Percentiles rank a stretch among this genome's conserved stretches.
phyloP scores from a whole-genome alignment of 441 rosid species.

The Croton setiger region DNA sequence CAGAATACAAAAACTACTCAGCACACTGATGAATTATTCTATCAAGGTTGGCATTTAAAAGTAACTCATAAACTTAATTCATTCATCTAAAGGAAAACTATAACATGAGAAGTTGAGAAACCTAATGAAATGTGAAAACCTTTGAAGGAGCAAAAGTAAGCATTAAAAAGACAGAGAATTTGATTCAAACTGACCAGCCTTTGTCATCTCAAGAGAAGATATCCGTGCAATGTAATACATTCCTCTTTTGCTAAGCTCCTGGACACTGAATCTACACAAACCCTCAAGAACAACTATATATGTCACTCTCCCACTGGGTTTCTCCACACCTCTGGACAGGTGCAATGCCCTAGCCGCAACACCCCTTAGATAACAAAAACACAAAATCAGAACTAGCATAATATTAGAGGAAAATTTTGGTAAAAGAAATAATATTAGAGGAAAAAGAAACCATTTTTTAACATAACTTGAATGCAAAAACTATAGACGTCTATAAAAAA shows the following conservation, averaged over 20 bases:
- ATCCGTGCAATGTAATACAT: constrained; percentile 81
- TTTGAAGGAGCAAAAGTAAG: not conserved
- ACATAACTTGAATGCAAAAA: not conserved
- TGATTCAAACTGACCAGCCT: constrained; percentile 50
- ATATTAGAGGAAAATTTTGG: too few relatives aligned
- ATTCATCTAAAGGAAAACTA: constrained; percentile 3
- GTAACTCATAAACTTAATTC: not conserved
- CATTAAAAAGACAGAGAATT: not conserved
- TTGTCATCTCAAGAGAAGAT: constrained; percentile 88
- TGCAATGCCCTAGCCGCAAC: constrained; percentile 98
- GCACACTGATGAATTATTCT: constrained; percentile 18
- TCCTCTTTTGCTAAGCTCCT: constrained; percentile 90
- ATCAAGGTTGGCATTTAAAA: constrained; percentile 5
- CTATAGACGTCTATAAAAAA: not conserved
- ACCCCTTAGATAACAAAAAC: constrained; percentile 46
- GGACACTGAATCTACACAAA: constrained; percentile 86
- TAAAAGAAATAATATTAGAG: too few relatives aligned
- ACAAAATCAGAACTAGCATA: not conserved
- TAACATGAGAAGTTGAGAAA: not conserved
- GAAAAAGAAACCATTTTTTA: not conserved
- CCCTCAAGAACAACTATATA: constrained; percentile 99
- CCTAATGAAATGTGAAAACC: not conserved
- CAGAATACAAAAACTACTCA: constrained; percentile 21
- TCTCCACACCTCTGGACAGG: constrained; percentile 98
- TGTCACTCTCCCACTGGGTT: constrained; percentile 99